Conservation (phyloP, 1,284 basidiomycete genomes). For the Erythrobasidium hasegawianum region DNA sequence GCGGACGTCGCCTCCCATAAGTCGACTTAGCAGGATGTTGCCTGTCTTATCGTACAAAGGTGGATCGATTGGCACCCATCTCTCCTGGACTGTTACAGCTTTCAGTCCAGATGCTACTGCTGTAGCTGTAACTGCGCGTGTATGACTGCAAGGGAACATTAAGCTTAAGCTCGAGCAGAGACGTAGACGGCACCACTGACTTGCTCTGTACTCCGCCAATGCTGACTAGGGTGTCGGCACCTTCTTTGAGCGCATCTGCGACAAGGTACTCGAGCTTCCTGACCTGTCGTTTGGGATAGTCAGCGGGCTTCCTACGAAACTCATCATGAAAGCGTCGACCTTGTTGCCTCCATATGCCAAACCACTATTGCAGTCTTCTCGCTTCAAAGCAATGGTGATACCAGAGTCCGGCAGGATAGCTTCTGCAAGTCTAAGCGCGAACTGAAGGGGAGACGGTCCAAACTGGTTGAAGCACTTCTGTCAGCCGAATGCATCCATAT, state of each 20-base stretch:
- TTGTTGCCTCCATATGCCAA: conserved; percentile 48
- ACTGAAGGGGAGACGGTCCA: conserved; percentile 45
- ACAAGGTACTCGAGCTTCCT: conserved; percentile 48
- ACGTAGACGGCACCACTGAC: not conserved
- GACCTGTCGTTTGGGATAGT: conserved; percentile 18
- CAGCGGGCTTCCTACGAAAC: no score
- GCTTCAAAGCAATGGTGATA: conserved; percentile 45
- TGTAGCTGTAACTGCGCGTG: conserved; percentile 45
- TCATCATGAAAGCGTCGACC: not conserved
- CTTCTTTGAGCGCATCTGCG: conserved; percentile 43
- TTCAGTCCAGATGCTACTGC: conserved; percentile 43
- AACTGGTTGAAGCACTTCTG: conserved; percentile 31
- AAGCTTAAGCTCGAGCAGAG: no score
- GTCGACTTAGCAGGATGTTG: conserved; percentile 46
- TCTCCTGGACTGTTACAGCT: conserved; percentile 45
- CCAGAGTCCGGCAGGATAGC: conserved; percentile 39
- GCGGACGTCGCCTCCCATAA: conserved; percentile 47
- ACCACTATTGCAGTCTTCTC: conserved; percentile 47
- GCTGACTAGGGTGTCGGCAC: conserved; percentile 45
- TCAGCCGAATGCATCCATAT: no score
- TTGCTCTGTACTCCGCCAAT: conserved; percentile 46
- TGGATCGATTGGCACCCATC: conserved; percentile 47
- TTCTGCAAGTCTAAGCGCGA: conserved; percentile 42
- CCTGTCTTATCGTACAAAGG: conserved; percentile 45
- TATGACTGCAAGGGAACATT: conserved; percentile 45